Evolutionary conservation across 2,329 filamentous ascomycete genomes (phyloP).

Genomic region (Orbilia quercus): DNA sequence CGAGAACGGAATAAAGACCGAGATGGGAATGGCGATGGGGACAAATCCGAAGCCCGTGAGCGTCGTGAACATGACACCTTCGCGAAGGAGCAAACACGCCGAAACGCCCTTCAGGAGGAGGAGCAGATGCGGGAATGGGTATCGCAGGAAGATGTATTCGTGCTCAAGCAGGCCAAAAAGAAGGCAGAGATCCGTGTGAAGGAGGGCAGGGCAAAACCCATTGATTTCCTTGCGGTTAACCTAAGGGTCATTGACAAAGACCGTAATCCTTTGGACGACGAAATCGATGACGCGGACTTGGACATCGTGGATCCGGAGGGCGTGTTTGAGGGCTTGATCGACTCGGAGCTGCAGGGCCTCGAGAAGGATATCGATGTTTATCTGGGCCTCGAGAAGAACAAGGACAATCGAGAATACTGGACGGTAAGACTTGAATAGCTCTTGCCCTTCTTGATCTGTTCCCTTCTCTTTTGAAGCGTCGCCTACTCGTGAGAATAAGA

Average conservation of each 20-base stretch:
- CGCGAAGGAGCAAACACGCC: constrained; percentile 59
- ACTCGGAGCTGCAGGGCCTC: constrained; percentile 76
- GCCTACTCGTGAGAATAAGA: too few species aligned
- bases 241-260: constrained; percentile 87
- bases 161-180: constrained; percentile 96
- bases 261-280: constrained; percentile 82
- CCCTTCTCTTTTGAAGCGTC: too few species aligned
- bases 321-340: constrained; percentile 79
- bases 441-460: constrained; percentile 3
- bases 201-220: constrained; percentile 87
- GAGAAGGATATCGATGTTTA: constrained; percentile 86
- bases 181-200: constrained; percentile 95
- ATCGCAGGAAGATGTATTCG: constrained; percentile 93
- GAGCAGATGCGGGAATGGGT: constrained; percentile 85
- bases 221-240: constrained; percentile 93
- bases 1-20: constrained; percentile 15
- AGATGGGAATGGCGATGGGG: constrained; percentile 19
- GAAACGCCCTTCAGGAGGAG: constrained; percentile 72
- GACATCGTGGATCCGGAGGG: constrained; percentile 81
- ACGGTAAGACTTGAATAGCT: constrained; percentile 65
- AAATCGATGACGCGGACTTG: constrained; percentile 79
- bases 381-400: constrained; percentile 80
- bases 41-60: constrained; percentile 11
- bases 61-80: constrained; percentile 59
- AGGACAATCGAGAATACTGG: constrained; percentile 88